phyloP scores from a whole-genome alignment of 1,284 basidiomycete genomes.

The Takashimella koratensis region DNA sequence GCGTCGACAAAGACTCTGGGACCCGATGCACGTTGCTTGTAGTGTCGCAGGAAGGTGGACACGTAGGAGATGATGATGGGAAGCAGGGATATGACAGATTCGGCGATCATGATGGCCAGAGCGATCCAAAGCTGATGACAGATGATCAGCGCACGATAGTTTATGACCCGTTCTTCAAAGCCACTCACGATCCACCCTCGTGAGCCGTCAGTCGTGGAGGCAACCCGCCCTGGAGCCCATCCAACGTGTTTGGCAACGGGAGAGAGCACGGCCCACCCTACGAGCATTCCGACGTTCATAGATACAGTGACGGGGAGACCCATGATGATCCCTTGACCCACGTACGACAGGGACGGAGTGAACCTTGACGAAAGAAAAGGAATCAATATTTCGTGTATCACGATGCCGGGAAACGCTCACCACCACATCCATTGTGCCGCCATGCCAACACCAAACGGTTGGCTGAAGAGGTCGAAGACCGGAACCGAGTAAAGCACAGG shows the following conservation, averaged over 20 bases:
- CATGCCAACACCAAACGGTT: conserved; percentile 56
- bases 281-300: conserved; percentile 93
- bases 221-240: conserved; percentile 87
- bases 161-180: no score
- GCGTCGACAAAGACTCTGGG: conserved; percentile 19
- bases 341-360: conserved; percentile 84
- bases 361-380: conserved; percentile 57
- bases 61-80: conserved; percentile 63
- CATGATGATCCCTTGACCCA: conserved; percentile 97
- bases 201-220: conserved; percentile 75
- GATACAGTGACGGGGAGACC: conserved; percentile 88
- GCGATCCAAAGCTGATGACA: conserved; percentile 70
- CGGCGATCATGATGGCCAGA: conserved; percentile 87
- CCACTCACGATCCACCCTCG: conserved; percentile 72
- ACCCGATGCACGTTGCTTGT: conserved; percentile 20
- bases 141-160: conserved; percentile 18
- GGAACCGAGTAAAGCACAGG: conserved; percentile 89
- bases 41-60: conserved; percentile 45
- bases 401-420: conserved; percentile 22
- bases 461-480: conserved; percentile 65
- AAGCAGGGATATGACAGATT: conserved; percentile 77
- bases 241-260: conserved; percentile 75
- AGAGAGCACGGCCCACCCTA: conserved; percentile 88
- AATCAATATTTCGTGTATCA: not conserved
- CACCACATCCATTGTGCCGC: conserved; percentile 90